A percentile compares a stretch with the other conserved stretches of the same genome.
Conservation (phyloP, 257 asterid genomes). For the Mitragyna speciosa region DNA sequence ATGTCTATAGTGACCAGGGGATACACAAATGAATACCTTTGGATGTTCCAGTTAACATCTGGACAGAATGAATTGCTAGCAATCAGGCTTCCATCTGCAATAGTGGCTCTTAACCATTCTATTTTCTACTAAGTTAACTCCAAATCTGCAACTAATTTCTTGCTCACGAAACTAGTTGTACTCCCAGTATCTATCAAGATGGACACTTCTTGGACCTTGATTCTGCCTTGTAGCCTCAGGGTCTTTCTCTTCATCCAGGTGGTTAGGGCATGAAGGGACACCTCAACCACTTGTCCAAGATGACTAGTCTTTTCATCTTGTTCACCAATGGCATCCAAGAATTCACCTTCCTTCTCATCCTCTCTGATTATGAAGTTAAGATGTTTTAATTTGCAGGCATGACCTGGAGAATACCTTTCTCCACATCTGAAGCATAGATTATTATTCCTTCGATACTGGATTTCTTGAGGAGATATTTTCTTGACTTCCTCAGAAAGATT, state of each 20-base stretch:
- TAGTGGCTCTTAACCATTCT: neutral
- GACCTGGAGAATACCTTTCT: neutral
- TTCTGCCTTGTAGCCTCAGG: neutral
- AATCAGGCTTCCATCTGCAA: neutral
- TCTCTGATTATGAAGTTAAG: neutral
- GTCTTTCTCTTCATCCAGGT: neutral
- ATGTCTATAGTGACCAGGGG: neutral
- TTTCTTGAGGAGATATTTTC: neutral
- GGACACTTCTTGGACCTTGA: rapidly evolving
- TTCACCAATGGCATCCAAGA: neutral
- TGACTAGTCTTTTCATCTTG: neutral
- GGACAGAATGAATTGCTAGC: neutral
- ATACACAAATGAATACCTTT: neutral
- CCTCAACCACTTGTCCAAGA: neutral
- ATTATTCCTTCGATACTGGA: neutral
- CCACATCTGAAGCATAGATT: neutral
- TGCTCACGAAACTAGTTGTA: neutral
- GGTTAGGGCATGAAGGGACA: neutral
- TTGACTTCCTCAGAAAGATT: no score
- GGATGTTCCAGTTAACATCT: no score
- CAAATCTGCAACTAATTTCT: rapidly evolving
- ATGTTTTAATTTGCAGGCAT: neutral
- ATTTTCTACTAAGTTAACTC: neutral
- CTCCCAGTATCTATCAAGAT: neutral
- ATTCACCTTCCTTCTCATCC: neutral